A percentile compares a stretch with the other conserved stretches of the same genome.
These are phyloP conservation scores for Podospora pseudocomata DNA, from an alignment of 495 filamentous ascomycete genomes.

Conservation along the genomic window DNA sequence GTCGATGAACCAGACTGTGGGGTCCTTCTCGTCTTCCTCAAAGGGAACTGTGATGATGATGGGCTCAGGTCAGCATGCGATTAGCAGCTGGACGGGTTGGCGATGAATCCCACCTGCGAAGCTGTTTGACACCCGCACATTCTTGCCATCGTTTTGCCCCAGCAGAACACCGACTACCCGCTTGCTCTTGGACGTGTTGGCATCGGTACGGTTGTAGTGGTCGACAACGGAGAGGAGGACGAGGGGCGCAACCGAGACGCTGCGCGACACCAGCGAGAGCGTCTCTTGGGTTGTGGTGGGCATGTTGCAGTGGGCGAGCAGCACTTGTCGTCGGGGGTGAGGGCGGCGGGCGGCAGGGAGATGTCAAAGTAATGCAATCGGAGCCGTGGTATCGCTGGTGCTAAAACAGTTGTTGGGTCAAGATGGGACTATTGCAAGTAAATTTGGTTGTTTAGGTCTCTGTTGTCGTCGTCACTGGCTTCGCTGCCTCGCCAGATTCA, in stretches of 20 bases:
- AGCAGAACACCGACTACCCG: slow-evolving; percentile 93
- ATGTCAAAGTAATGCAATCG: background rate
- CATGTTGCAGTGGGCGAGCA: slow-evolving; percentile 51
- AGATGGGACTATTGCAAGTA: background rate
- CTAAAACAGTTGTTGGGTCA: slow-evolving; percentile 11
- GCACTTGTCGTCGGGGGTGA: background rate
- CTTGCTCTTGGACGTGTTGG: slow-evolving; percentile 75
- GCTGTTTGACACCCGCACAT: slow-evolving; percentile 96
- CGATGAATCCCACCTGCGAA: slow-evolving; percentile 68
- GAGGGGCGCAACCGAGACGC: slow-evolving; percentile 93
- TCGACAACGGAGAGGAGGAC: slow-evolving; percentile 97
- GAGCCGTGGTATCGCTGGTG: slow-evolving; percentile 14
- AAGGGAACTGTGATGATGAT: slow-evolving; percentile 72
- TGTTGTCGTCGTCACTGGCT: slow-evolving; percentile 33
- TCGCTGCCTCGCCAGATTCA: slow-evolving; percentile 32
- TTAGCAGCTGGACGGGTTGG: background rate
- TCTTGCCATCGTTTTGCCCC: slow-evolving; percentile 91
- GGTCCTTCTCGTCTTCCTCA: slow-evolving; percentile 97
- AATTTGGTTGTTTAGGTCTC: slow-evolving; percentile 5
- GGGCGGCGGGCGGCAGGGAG: background rate
- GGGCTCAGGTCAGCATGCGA: slow-evolving; percentile 14
- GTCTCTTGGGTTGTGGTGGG: slow-evolving; percentile 93
- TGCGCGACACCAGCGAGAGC: slow-evolving; percentile 84
- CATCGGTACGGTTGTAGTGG: slow-evolving; percentile 88
- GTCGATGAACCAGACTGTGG: slow-evolving; percentile 97